These are phyloP conservation scores for Hypoxylon sp. DNA, from an alignment of 2,329 filamentous ascomycete species.

Conservation along the genomic window DNA sequence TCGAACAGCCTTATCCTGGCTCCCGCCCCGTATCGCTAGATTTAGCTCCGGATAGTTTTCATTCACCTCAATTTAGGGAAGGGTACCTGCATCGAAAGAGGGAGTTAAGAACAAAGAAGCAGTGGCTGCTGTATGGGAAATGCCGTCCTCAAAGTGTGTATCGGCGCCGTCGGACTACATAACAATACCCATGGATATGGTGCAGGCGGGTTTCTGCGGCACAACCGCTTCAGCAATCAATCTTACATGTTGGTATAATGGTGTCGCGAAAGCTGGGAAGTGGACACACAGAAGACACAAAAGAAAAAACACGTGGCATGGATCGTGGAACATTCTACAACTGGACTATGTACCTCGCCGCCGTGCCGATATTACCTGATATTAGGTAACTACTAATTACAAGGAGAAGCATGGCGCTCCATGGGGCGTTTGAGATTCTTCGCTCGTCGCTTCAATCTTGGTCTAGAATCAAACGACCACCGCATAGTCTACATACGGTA, in stretches of 20 bases:
- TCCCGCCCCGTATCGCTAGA: slow-evolving; percentile 21
- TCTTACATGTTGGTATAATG: slow-evolving; percentile 18
- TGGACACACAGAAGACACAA: background rate
- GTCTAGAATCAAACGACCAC: slow-evolving; percentile 31
- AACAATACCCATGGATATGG: background rate
- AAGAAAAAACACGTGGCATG: slow-evolving; percentile 25
- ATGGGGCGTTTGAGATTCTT: slow-evolving; percentile 42
- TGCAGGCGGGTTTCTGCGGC: slow-evolving; percentile 12
- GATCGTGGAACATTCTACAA: slow-evolving; percentile 41
- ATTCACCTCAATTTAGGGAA: slow-evolving; percentile 18
- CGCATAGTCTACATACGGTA: slow-evolving; percentile 25
- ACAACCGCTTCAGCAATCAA: slow-evolving; percentile 20
- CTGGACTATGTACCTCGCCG: slow-evolving; percentile 13
- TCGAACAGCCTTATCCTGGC: slow-evolving; percentile 27
- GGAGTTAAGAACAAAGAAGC: slow-evolving; percentile 3
- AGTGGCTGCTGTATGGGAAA: slow-evolving; percentile 8
- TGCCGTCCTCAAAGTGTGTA: slow-evolving; percentile 4
- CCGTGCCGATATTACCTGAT: slow-evolving; percentile 15
- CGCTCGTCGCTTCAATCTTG: slow-evolving; percentile 18
- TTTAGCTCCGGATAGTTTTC: slow-evolving; percentile 32
- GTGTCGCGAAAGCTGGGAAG: slow-evolving; percentile 15
- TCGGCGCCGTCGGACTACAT: slow-evolving; percentile 10
- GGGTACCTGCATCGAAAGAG: slow-evolving; percentile 21
- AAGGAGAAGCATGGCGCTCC: slow-evolving; percentile 41
- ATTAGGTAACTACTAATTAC: slow-evolving; percentile 31